Conservation (phyloP, 208 protist genomes). For the Trypanosoma caninum region DNA sequence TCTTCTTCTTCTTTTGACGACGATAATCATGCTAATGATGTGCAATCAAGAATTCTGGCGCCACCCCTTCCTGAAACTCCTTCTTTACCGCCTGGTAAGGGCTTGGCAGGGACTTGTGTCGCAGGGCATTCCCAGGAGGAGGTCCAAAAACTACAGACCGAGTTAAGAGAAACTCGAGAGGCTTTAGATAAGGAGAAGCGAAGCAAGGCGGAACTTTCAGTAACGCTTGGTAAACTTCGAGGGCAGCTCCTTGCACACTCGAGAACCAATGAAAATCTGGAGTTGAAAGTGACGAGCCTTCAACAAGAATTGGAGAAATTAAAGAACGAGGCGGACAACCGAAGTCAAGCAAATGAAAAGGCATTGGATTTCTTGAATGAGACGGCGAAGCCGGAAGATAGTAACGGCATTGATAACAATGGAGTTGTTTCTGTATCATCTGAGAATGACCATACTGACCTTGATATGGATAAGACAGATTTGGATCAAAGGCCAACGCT, state of each 20-base stretch:
- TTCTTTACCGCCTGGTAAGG: neutral
- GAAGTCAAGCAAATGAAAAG: neutral
- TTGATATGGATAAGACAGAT: no score
- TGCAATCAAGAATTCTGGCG: no score
- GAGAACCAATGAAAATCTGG: constrained; percentile 53
- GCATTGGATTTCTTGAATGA: neutral
- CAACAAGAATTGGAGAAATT: constrained; percentile 38
- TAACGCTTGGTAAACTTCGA: constrained; percentile 53
- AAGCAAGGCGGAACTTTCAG: constrained; percentile 53
- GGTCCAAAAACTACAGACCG: constrained; percentile 38
- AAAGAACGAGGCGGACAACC: neutral
- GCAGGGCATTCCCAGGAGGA: constrained; percentile 27
- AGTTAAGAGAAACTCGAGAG: constrained; percentile 68
- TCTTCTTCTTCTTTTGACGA: no score
- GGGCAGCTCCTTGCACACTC: constrained; percentile 48
- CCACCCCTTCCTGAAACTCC: constrained; percentile 24
- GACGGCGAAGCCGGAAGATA: neutral
- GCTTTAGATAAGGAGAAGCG: constrained; percentile 62
- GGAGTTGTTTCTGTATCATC: no score
- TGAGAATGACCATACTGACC: no score
- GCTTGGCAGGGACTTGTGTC: neutral
- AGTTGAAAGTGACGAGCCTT: constrained; percentile 40
- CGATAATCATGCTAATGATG: no score
- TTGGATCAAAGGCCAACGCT: no score
- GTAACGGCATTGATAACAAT: neutral